Evolutionary conservation across 1,139 yeast genomes (phyloP), one percentile per base, ranked within the genome.

Genomic region (Pichia sp.): DNA sequence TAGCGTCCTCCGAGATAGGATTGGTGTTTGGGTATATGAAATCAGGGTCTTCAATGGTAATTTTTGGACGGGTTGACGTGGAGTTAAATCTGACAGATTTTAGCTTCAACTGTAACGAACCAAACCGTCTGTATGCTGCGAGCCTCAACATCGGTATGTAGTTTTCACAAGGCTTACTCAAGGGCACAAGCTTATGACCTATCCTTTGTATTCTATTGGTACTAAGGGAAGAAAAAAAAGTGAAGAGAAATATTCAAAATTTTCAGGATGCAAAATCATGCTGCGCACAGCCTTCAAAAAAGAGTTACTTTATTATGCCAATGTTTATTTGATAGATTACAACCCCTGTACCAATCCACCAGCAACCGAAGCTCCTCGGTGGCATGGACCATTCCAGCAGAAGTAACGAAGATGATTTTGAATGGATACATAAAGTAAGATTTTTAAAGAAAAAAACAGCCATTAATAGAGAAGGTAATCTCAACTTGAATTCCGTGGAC

Each of bases 41-140:
- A 16, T 65, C 64, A 6, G 63, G 64, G 48, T 61, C 63, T 52
- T 65, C 66, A 16, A 63, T 55, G 1, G 58, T 56, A 5, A 63
- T 50, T 30, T 47, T 56, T 2, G 36, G 46, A 2, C 45, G 36
- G 8, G 45, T 6, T 4, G 33, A 12, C 12, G 12, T 14, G 9
- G 50, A 17, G 16, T 20, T 27, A 8, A 43, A 31, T 20, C 24
- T 20, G 24, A 20, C 24, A 20, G 24, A 20, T 20, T 20, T 20
- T 20, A 20, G 24, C 24, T 3, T 3, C 24, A 20, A 20, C 24
- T 20, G 2, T 20, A 3, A 20, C 24, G 24, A 20, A 20, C 24
- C 24, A 20, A 20, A 20, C 24, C 24, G 2, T 20, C 24, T 20
- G 24, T 20, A 20, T 20, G 24, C 2, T 20, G 24, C 24, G 24